Percentiles rank a stretch among this genome's conserved stretches.
Evolutionary conservation across 495 filamentous ascomycete genomes (phyloP).

Genomic region (Aspergillus conjunctus): DNA sequence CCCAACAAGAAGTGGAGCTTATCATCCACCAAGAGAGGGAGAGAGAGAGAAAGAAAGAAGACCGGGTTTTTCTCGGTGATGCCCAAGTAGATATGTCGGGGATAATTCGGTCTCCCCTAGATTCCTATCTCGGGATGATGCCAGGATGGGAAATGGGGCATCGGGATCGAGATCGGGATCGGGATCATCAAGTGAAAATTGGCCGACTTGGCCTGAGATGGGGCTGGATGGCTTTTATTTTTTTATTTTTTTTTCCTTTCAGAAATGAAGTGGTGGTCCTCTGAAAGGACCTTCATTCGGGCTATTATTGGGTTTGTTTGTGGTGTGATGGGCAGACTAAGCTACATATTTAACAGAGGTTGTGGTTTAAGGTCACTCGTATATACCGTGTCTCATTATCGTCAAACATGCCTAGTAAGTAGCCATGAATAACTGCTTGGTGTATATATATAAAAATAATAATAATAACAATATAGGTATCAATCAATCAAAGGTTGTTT

Average conservation of each 20-base stretch:
- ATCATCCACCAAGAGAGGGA: constrained; percentile 1
- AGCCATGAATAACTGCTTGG: too few species aligned
- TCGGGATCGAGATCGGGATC: background rate
- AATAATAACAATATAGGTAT: background rate
- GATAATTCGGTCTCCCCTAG: constrained; percentile 21
- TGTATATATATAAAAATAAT: constrained; percentile 14
- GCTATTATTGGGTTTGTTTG: too few species aligned
- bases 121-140: background rate
- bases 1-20: background rate
- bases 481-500: constrained; percentile 13
- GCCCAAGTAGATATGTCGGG: constrained; percentile 14
- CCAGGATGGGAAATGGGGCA: background rate
- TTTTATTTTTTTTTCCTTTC: too few species aligned
- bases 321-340: too few species aligned
- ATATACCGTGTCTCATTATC: constrained; percentile 28
- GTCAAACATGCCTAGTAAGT: constrained; percentile 8
- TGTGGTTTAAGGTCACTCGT: constrained; percentile 7
- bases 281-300: too few species aligned
- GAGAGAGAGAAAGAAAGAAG: constrained; percentile 1
- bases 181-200: background rate
- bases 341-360: too few species aligned
- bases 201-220: too few species aligned
- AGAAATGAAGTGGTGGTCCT: too few species aligned
- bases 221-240: too few species aligned
- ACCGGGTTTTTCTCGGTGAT: constrained; percentile 21